A percentile compares a stretch with the other conserved stretches of the same genome.
phyloP scores from a whole-genome alignment of 1,284 basidiomycete genomes.

The Ceratobasidium sp. region DNA sequence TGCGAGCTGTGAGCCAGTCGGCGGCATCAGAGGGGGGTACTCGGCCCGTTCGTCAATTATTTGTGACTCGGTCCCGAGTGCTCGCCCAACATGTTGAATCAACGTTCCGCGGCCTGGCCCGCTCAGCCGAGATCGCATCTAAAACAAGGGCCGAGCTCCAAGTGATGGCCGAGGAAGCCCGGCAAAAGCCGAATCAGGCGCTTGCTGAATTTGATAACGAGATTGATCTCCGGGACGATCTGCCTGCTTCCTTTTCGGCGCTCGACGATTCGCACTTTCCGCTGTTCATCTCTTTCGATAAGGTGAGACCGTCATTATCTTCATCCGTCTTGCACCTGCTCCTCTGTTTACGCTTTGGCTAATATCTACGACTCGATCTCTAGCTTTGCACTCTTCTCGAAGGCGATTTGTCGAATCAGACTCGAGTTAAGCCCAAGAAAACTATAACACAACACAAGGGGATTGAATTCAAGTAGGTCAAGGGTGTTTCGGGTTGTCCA shows the following conservation, averaged over 20 bases:
- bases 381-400: conserved; percentile 3
- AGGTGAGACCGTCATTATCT: background rate
- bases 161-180: background rate
- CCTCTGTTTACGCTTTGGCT: too few relatives aligned
- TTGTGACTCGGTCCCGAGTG: conserved; percentile 3
- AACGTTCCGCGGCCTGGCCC: background rate
- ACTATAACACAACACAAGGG: background rate
- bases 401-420: background rate
- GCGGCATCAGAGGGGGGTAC: background rate
- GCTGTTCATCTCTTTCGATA: conserved; percentile 24
- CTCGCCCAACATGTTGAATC: conserved; percentile 11
- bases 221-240: background rate
- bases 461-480: conserved; percentile 11
- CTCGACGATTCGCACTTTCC: conserved; percentile 20
- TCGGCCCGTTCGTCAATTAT: background rate
- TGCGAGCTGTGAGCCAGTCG: background rate
- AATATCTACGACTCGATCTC: too few relatives aligned
- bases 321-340: background rate
- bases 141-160: background rate
- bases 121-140: background rate
- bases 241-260: background rate
- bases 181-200: background rate
- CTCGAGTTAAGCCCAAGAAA: background rate
- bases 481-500: too few relatives aligned
- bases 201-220: background rate